Conservation (phyloP, 2,329 filamentous ascomycete species). For the Fonsecaea pugnacius region DNA sequence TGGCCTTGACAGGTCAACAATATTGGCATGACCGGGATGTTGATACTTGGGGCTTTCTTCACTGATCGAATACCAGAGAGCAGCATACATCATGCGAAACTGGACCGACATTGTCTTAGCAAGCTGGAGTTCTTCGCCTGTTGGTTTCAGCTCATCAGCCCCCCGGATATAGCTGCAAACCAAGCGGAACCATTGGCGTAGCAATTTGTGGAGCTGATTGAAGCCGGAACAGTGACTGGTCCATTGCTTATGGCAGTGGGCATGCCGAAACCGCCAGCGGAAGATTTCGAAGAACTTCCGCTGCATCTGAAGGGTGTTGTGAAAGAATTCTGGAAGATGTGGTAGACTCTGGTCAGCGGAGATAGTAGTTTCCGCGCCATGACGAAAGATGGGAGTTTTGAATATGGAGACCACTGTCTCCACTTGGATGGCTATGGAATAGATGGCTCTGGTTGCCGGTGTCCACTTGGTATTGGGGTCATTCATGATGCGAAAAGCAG, state of each 20-base stretch:
- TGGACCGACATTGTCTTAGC: conserved; percentile 8
- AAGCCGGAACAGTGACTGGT: neutral
- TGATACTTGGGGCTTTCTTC: neutral
- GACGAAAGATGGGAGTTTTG: conserved; percentile 3
- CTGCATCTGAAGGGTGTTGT: neutral
- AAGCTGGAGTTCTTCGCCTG: conserved; percentile 1
- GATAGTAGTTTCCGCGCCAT: neutral
- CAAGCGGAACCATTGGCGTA: neutral
- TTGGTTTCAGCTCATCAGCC: neutral
- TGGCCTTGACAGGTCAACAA: neutral
- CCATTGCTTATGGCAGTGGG: neutral
- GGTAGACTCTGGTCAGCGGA: neutral
- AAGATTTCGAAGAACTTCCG: conserved; percentile 10
- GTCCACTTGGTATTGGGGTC: conserved; percentile 5
- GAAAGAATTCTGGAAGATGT: neutral
- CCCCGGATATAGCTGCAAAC: neutral
- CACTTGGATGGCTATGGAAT: neutral
- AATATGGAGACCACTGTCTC: conserved; percentile 1
- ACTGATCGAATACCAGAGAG: conserved; percentile 7
- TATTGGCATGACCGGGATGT: conserved; percentile 1
- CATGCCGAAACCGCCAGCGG: neutral
- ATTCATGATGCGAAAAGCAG: conserved; percentile 6
- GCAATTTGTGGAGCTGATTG: neutral
- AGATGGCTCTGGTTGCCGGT: neutral
- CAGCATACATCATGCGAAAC: conserved; percentile 12